Base-by-base conservation (phyloP, 441 rosid genomes). In the Gossypium gossypioides region DNA sequence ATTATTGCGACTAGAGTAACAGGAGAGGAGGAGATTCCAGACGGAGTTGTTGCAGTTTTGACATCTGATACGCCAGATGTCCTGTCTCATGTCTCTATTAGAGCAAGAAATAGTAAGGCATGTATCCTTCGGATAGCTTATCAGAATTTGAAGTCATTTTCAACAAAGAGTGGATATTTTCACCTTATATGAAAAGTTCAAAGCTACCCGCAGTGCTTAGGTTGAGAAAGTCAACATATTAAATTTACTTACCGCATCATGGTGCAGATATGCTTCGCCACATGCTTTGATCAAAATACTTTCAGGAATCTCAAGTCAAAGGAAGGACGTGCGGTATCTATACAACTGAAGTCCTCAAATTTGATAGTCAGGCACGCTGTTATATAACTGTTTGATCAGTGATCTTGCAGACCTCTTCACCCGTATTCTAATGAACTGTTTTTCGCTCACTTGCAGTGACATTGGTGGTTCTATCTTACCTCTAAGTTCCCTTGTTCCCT, bases 1-100 rank as follows among this genome's bases (percentile, higher is more conserved):
- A 77, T 91, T 46, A 79, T 89, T 67, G 94, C 89, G 62, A 81
- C 69, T 78, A 82, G 77, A 82, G 90, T 92, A 72, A 83, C 79
- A 32, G 96, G 97, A 72, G 96, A 88, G 74, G 97, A 92, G 84
- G 96, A 92, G 81, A 86, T 92, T 75, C 92, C 96, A 8, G 83
- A 81, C 66, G 91, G 96, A 60, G 87, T 83, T 80, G 96, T 90
- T 75, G 97, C 92, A 68, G 91, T 92, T 29, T 79, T 92, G 82
- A 88, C 97, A 52, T 85, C 96, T 19, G 83, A 87, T 75, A 81
- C 83, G 90, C 91, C 89, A 57, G 97, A 92, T 80, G 88, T 88
- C 72, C 82, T 92, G 64, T 92, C 97, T 77, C 96, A 90, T 80
- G 85, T 90, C 72, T 90, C 96, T 54, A 84, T 92, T 59, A 84